Percentiles rank a stretch among this genome's conserved stretches.
These are phyloP conservation scores for Simplicillium sp. DNA, from an alignment of 2,329 filamentous ascomycete genomes.

Conservation along the genomic window DNA sequence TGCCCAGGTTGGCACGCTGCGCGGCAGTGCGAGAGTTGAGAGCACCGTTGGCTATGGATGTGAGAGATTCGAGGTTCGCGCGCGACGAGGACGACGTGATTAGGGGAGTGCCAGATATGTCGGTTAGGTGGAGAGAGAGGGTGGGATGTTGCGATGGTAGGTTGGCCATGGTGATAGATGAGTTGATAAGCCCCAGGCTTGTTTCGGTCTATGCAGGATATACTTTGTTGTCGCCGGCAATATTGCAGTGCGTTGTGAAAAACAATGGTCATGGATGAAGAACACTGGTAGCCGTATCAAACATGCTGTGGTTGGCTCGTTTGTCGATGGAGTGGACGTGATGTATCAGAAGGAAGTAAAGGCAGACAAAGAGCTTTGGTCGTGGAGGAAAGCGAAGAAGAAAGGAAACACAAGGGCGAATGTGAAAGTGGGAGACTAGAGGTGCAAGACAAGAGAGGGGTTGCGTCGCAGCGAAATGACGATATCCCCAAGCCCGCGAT, in stretches of 20 bases:
- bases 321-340: neutral
- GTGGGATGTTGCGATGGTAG: conserved; percentile 38
- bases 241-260: neutral
- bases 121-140: conserved; percentile 47
- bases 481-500: no score
- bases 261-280: neutral
- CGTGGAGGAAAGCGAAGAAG: neutral
- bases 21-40: conserved; percentile 44
- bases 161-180: conserved; percentile 20
- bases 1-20: conserved; percentile 41
- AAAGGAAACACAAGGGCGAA: neutral
- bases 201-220: no score
- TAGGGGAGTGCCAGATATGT: conserved; percentile 46
- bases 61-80: conserved; percentile 38
- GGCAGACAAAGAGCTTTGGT: neutral
- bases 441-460: neutral
- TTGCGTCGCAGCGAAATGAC: no score
- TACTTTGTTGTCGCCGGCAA: neutral
- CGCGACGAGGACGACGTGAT: conserved; percentile 40
- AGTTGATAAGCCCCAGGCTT: neutral
- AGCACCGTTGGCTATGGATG: conserved; percentile 40
- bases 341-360: neutral
- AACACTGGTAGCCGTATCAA: neutral
- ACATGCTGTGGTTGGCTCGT: neutral
- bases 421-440: neutral